A percentile compares a stretch with the other conserved stretches of the same genome.
Conservation (phyloP, 768 basidiomycete genomes). For the Lactifluus pinguis region DNA sequence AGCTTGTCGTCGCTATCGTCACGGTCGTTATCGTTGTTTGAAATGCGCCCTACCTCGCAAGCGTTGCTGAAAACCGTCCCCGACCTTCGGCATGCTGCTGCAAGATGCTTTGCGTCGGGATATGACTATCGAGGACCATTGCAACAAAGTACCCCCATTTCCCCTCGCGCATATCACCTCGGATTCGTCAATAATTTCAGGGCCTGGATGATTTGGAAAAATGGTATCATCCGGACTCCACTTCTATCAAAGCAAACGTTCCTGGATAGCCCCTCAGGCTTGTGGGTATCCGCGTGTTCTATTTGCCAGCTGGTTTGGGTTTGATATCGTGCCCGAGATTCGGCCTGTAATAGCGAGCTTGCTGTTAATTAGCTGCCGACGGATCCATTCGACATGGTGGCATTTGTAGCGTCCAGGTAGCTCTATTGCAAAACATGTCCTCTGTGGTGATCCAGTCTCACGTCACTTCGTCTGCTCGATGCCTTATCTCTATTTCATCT, state of each 20-base stretch:
- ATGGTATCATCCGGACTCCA: slow-evolving; percentile 81
- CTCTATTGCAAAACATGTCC: slow-evolving; percentile 54
- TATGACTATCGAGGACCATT: slow-evolving; percentile 85
- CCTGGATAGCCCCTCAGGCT: slow-evolving; percentile 81
- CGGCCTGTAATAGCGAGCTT: slow-evolving; percentile 51
- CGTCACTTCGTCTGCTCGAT: slow-evolving; percentile 63
- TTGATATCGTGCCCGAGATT: slow-evolving; percentile 62
- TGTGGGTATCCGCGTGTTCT: slow-evolving; percentile 73
- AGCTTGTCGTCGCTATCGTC: not conserved
- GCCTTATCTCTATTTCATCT: slow-evolving; percentile 59
- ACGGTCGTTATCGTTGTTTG: not conserved
- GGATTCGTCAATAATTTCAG: slow-evolving; percentile 28
- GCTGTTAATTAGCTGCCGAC: not conserved
- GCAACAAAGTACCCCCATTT: slow-evolving; percentile 47
- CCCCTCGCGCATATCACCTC: not conserved
- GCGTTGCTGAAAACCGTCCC: not conserved
- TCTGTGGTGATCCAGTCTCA: slow-evolving; percentile 38
- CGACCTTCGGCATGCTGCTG: slow-evolving; percentile 88
- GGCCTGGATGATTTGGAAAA: slow-evolving; percentile 75
- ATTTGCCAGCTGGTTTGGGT: slow-evolving; percentile 88
- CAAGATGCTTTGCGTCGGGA: slow-evolving; percentile 89
- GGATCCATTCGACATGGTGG: not conserved
- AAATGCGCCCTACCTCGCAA: not conserved
- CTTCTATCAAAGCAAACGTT: slow-evolving; percentile 83
- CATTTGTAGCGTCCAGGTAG: slow-evolving; percentile 36